Base-by-base conservation (phyloP, 139 green algal species). In the Deuterostichococcus epilithicus region DNA sequence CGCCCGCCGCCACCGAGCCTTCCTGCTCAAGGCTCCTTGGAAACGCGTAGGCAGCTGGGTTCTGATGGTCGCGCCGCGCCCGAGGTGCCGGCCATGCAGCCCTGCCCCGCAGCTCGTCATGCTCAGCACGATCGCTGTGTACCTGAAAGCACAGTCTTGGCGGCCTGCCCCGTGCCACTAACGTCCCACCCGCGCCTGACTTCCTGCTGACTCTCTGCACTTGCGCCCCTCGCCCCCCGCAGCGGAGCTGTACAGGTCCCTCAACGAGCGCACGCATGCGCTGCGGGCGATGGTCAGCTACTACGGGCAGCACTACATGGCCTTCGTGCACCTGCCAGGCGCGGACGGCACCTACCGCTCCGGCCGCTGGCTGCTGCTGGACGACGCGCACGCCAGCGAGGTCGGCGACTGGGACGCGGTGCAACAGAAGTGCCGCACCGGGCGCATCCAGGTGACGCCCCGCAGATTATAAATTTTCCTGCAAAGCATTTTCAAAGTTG, bases 221-320 rank as follows among this genome's bases (percentile, higher is more conserved):
- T 38, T 76, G 58, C 26, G 42, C 59, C 34, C 84, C 26, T 74
- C 84, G 71, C 45, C 84, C 35, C 34, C 18, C 3, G 66, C 81
- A 52, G 37, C 76, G 33, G 75, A 78, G 69, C 15, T 23, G 5
- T 58, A 37, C 32, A 34, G 69, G 13, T 74, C 73, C 26, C 63
- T 79, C 6, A 26, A 67, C 25, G 22, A 76, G n/a, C 71, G 79
- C 13, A n/a, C 66, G 59, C 90, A 88, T 78, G 44, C 74, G 60
- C 84, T 93, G 68, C 73, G 80, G 76, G 81, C 78, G 75, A 83
- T 89, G 82, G 90, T 93, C 70, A 91, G 87, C 76, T 94, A 93
- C 85, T 94, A 93, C 70, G 91, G 91, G 34, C 80, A 88, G 81
- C 90, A 95, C 75, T 95, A 95, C 83, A 84, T 91, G 67, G 92